Base-by-base conservation (phyloP, 116 monocot species). In the Trichopus zeylanicus region DNA sequence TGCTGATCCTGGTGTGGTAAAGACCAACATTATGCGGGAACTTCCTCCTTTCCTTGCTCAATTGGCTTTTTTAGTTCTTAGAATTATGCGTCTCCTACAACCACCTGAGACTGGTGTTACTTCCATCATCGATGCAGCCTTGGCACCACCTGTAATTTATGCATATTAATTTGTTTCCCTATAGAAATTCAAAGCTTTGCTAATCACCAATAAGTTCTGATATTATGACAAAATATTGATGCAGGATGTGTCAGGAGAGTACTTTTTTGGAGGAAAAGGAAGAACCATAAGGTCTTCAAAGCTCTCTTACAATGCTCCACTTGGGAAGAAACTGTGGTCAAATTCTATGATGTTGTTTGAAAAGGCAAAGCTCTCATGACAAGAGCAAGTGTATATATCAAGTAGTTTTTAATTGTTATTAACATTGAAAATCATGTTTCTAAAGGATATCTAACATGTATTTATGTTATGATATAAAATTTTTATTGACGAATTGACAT, bases 1-100 rank as follows among this genome's bases (percentile, higher is more conserved):
- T 23, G 51, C 51, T 7, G 97, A 97, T 85, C 97, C 97, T 48
- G 97, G 97, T 60, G 67, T 64, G 2, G 87, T 87, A 11, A 54
- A 82, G 49, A 97, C 97, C 26, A 82, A 73, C 56, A 87, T 97
- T 35, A 77, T 87, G 77, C 76, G 85, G 2, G 97, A 97, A 72
- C 57, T 91, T 75, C 97, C 97, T 42, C 59, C 32, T 26, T 34
- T 52, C 28, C 63, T 97, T 55, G 75, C 77, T 23, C 33, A 63
- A 42, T 68, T 82, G 29, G 83, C 87, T 26, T 75, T 85, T 58
- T 60, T 30, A 35, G 72, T 54, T 59, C 67, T 97, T 12, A 61
- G 68, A 53, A 47, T 68, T 49, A 21, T 78, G 38, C 22, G 27
- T 10, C 77, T 97, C 48, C 59, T 75, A 22, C 74, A 87, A 56